Percentiles rank a stretch among this genome's conserved stretches.
These are phyloP conservation scores for Tolypocladium ophioglossoides DNA, from an alignment of 2,329 filamentous ascomycete species.

Conservation along the genomic window DNA sequence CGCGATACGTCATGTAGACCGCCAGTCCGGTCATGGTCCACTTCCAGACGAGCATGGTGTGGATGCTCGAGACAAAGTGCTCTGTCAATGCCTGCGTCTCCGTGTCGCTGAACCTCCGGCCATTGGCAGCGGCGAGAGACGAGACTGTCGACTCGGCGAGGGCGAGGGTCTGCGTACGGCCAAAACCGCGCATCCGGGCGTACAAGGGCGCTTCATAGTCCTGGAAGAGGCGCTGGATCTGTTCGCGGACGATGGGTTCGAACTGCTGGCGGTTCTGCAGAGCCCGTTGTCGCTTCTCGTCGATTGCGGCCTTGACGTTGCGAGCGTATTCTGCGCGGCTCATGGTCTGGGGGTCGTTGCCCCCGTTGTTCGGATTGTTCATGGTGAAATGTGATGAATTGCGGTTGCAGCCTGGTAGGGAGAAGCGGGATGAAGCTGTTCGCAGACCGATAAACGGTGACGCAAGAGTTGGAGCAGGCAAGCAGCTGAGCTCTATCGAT, in stretches of 20 bases:
- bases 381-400: conserved; percentile 2
- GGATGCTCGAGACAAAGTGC: conserved; percentile 19
- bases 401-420: neutral
- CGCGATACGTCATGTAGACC: conserved; percentile 13
- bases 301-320: conserved; percentile 17
- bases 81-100: conserved; percentile 25
- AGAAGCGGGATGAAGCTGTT: neutral
- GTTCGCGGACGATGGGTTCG: conserved; percentile 18
- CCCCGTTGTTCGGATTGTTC: conserved; percentile 6
- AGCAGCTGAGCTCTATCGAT: conserved; percentile 3
- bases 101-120: conserved; percentile 21
- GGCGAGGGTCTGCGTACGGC: conserved; percentile 15
- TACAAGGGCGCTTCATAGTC: conserved; percentile 22
- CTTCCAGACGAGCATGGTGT: conserved; percentile 19
- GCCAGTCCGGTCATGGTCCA: conserved; percentile 15
- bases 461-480: neutral
- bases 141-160: conserved; percentile 16
- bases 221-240: conserved; percentile 19
- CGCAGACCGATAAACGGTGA: neutral
- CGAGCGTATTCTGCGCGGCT: conserved; percentile 10
- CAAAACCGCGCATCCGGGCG: conserved; percentile 18
- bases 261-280: conserved; percentile 17
- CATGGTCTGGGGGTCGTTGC: conserved; percentile 17
- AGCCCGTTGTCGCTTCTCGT: conserved; percentile 20
- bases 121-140: conserved; percentile 16